Conservation (phyloP, 441 rosid species). For the Erysimum cheiri region DNA sequence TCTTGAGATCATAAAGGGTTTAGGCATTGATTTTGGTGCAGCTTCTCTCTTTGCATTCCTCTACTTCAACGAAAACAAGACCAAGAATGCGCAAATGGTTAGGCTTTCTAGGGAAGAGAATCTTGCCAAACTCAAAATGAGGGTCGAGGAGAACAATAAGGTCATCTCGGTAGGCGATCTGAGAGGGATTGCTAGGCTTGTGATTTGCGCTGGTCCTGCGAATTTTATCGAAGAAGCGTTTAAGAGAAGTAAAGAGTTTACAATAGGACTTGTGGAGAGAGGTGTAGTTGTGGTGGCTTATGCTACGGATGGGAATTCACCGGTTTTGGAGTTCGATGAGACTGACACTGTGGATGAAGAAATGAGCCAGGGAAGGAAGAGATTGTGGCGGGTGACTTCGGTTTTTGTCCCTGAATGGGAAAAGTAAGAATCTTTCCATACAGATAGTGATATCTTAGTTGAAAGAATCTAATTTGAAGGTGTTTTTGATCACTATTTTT, state of each 20-base stretch:
- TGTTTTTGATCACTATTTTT: slow-evolving; percentile 22
- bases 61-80: slow-evolving; percentile 72
- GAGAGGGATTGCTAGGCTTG: slow-evolving; percentile 83
- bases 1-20: slow-evolving; percentile 64
- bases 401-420: slow-evolving; percentile 72
- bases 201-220: slow-evolving; percentile 83
- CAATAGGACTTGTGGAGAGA: slow-evolving; percentile 77
- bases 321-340: slow-evolving; percentile 68
- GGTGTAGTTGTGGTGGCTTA: slow-evolving; percentile 91
- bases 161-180: slow-evolving; percentile 65
- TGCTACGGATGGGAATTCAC: slow-evolving; percentile 69
- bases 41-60: slow-evolving; percentile 77
- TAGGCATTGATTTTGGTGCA: slow-evolving; percentile 80
- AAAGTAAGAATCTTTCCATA: slow-evolving; percentile 55
- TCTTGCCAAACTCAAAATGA: slow-evolving; percentile 85
- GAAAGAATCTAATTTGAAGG: not conserved
- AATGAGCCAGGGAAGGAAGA: slow-evolving; percentile 66
- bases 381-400: slow-evolving; percentile 77
- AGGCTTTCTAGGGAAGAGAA: slow-evolving; percentile 91
- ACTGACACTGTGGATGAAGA: slow-evolving; percentile 61
- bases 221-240: slow-evolving; percentile 71
- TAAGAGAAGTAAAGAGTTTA: slow-evolving; percentile 74
- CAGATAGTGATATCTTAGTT: not conserved
- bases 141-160: slow-evolving; percentile 63
- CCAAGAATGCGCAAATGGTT: slow-evolving; percentile 75